Evolutionary conservation across 371 early-diverging fungal species (phyloP).

Genomic region (Mucor irregularis): DNA sequence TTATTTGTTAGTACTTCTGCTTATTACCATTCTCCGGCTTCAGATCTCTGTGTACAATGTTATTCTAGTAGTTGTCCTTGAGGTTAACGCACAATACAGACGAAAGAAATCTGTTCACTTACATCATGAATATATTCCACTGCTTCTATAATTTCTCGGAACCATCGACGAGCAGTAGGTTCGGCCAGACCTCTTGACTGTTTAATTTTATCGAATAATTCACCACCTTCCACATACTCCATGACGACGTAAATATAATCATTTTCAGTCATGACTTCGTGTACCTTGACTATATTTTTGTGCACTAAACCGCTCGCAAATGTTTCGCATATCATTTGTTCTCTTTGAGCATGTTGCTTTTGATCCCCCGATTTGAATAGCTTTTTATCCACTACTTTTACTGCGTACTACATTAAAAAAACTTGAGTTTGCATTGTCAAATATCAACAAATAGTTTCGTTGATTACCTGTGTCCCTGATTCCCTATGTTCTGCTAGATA

Average conservation of each 20-base stretch:
- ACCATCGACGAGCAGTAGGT: constrained; percentile 82
- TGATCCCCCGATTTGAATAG: constrained; percentile 56
- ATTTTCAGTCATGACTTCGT: constrained; percentile 84
- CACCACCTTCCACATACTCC: constrained; percentile 96
- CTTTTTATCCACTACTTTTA: constrained; percentile 63
- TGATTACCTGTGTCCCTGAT: constrained; percentile 67
- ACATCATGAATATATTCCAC: constrained; percentile 90
- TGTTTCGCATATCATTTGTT: constrained; percentile 66
- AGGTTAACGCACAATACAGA: background rate
- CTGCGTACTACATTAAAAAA: constrained; percentile 48
- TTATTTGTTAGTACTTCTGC: background rate
- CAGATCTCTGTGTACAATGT: constrained; percentile 86
- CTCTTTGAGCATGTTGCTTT: constrained; percentile 55
- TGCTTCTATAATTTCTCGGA: constrained; percentile 94
- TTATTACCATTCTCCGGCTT: constrained; percentile 80
- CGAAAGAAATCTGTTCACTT: background rate
- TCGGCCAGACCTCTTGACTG: constrained; percentile 86
- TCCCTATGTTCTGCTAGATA: constrained; percentile 59
- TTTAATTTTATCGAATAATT: constrained; percentile 93
- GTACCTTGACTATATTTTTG: constrained; percentile 84
- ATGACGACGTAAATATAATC: constrained; percentile 89
- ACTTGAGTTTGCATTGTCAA: constrained; percentile 20
- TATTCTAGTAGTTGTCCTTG: constrained; percentile 45
- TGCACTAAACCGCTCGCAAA: constrained; percentile 71
- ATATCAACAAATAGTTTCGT: background rate